A percentile compares a stretch with the other conserved stretches of the same genome.
phyloP scores from a whole-genome alignment of 768 basidiomycete genomes.

The Crassisporium funariophilum region DNA sequence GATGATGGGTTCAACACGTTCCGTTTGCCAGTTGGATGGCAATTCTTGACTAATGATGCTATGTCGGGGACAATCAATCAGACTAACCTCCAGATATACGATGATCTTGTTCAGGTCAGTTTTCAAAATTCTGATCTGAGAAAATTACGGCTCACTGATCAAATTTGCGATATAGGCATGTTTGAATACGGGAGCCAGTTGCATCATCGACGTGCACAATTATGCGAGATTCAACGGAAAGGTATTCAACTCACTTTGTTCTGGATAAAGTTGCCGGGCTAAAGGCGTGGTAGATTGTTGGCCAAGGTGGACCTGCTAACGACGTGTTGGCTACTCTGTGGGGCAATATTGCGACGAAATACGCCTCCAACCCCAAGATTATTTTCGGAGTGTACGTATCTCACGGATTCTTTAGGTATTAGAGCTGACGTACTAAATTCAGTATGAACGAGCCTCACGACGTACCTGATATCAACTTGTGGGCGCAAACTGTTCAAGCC shows the following conservation, averaged over 20 bases:
- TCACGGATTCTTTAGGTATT: background rate
- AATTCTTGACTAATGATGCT: slow-evolving; percentile 45
- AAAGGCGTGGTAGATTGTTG: slow-evolving; percentile 63
- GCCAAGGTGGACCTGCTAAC: slow-evolving; percentile 63
- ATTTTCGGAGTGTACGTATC: slow-evolving; percentile 52
- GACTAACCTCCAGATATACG: slow-evolving; percentile 49
- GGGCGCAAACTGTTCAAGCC: slow-evolving; percentile 58
- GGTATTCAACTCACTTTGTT: slow-evolving; percentile 24
- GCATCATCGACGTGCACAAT: slow-evolving; percentile 62
- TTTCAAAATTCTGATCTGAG: background rate
- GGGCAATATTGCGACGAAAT: slow-evolving; percentile 53
- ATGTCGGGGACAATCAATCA: slow-evolving; percentile 42
- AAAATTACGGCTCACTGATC: background rate
- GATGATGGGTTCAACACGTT: slow-evolving; percentile 58
- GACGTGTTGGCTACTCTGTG: slow-evolving; percentile 55
- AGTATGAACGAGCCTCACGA: slow-evolving; percentile 72
- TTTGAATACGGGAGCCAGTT: slow-evolving; percentile 50
- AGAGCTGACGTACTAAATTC: background rate
- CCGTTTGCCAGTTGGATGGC: slow-evolving; percentile 67
- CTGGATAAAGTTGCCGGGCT: background rate
- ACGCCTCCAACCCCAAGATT: slow-evolving; percentile 40
- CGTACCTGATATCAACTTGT: slow-evolving; percentile 45
- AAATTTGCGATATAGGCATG: slow-evolving; percentile 31
- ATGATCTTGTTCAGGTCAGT: slow-evolving; percentile 50
- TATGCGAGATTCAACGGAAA: slow-evolving; percentile 57